Conservation (phyloP, 108 stramenopile genomes). For the Cyclotella sp. region DNA sequence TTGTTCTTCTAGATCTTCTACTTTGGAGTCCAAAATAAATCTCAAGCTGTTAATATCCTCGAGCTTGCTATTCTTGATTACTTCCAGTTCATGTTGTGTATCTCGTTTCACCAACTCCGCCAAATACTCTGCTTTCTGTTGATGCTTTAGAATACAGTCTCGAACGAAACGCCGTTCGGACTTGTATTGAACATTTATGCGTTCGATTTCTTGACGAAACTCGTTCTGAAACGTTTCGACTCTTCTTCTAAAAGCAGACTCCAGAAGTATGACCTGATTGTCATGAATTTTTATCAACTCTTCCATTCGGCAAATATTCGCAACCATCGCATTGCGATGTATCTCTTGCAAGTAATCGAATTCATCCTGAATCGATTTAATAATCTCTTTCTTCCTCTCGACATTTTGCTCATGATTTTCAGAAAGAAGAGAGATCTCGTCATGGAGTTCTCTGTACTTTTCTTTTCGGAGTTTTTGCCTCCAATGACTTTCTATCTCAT, state of each 20-base stretch:
- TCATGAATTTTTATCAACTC: constrained; percentile 40
- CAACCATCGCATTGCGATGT: constrained; percentile 34
- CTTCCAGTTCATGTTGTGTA: constrained; percentile 43
- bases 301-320: constrained; percentile 43
- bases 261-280: constrained; percentile 36
- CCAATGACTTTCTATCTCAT: constrained; percentile 45
- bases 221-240: constrained; percentile 31
- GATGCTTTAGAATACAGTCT: constrained; percentile 23
- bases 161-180: constrained; percentile 26
- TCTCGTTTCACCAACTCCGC: constrained; percentile 27
- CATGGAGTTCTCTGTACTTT: constrained; percentile 49
- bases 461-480: constrained; percentile 47
- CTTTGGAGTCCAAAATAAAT: constrained; percentile 29
- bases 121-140: constrained; percentile 17
- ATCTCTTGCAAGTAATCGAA: constrained; percentile 34
- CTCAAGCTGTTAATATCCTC: constrained; percentile 31
- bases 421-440: constrained; percentile 33
- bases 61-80: constrained; percentile 35
- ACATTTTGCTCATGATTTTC: constrained; percentile 47
- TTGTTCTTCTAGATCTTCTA: constrained; percentile 39
- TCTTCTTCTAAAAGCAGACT: constrained; percentile 36
- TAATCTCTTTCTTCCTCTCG: constrained; percentile 27
- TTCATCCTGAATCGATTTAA: constrained; percentile 40
- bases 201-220: constrained; percentile 20
- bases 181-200: constrained; percentile 30